Evolutionary conservation across 352 stramenopile species (phyloP), one percentile per base, ranked within the genome.

Genomic region (Globisporangium paroecandrum): DNA sequence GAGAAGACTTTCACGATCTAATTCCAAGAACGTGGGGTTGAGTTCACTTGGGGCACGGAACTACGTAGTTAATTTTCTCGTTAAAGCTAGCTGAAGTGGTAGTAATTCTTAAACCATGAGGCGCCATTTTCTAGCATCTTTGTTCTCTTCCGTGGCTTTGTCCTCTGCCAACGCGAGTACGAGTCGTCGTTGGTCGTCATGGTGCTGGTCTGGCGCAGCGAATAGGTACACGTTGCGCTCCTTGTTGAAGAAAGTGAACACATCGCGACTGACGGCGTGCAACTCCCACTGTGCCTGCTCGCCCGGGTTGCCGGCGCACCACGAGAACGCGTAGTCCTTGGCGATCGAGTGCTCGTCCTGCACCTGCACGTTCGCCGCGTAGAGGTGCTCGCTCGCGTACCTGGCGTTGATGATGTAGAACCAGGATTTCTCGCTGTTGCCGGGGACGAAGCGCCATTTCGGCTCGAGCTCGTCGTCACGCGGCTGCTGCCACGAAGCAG

Each of bases 1-100:
- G 56, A 72, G 58, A 69, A 68, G 58, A 67, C 43, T 7, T 77
- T 77, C 63, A 74, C 69, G 36, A 41, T 41, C 36, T 41, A 41
- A 41, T 41, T 41, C 36, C 13, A 13, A 41, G 36, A 41, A 41
- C 9, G 36, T 41, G 36, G 10, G 34, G 36, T 41, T 41, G 36
- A 41, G 36, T 41, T 41, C 36, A 41, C 36, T 41, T 41, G 36
- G 36, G 36, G 36, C 36, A 41, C 36, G 8, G 36, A 41, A 41
- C 36, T 41, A 41, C 36, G 36, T 41, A 15, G 36, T 41, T 41
- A 41, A 41, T 41, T 41, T 41, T 41, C 9, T 41, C 9, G 36
- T 4, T 41, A 41, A 4, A 1, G 36, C 8, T 41, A 41, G 36
- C 36, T 13, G 1, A 41, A 15, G 36, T 41, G 36, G 34, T 12